phyloP scores from a whole-genome alignment of 1,139 yeast genomes.

The Ogataea hybrid region DNA sequence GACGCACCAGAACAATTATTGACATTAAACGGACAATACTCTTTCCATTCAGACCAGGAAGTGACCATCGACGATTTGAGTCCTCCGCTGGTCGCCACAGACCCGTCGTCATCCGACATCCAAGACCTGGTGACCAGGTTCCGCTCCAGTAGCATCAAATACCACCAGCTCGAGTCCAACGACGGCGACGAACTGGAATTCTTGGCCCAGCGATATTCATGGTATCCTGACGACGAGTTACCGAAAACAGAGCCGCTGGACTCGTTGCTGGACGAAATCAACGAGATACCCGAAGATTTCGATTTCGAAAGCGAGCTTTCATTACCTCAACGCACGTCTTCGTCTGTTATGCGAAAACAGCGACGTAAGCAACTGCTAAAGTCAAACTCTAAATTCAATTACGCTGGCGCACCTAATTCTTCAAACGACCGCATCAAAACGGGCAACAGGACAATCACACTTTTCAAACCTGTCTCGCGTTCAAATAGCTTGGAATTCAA shows the following conservation, averaged over 20 bases:
- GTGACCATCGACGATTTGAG: slow-evolving; percentile 13
- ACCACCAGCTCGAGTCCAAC: slow-evolving; percentile 14
- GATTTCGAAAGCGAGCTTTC: slow-evolving; percentile 19
- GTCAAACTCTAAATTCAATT: slow-evolving; percentile 6
- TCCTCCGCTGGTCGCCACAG: slow-evolving; percentile 4
- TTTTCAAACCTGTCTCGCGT: slow-evolving; percentile 24
- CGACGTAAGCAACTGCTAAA: slow-evolving; percentile 11
- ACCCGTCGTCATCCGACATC: neutral
- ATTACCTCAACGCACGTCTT: slow-evolving; percentile 1
- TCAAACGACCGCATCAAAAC: slow-evolving; percentile 20
- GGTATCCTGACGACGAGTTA: slow-evolving; percentile 27
- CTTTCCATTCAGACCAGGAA: slow-evolving; percentile 18
- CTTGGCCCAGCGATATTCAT: slow-evolving; percentile 24
- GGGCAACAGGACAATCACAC: slow-evolving; percentile 27
- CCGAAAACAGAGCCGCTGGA: slow-evolving; percentile 17
- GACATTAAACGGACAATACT: slow-evolving; percentile 12
- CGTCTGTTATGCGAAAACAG: slow-evolving; percentile 7
- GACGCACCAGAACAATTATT: neutral
- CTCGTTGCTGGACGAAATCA: slow-evolving; percentile 32
- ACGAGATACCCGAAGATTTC: slow-evolving; percentile 32
- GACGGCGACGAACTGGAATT: slow-evolving; percentile 21
- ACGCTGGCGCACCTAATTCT: neutral
- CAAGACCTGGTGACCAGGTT: slow-evolving; percentile 1
- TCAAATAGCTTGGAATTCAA: slow-evolving; percentile 2
- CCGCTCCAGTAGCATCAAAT: slow-evolving; percentile 12